Percentiles rank a stretch among this genome's conserved stretches.
phyloP scores from a whole-genome alignment of 2,329 filamentous ascomycete species.

The Apiospora hydei region DNA sequence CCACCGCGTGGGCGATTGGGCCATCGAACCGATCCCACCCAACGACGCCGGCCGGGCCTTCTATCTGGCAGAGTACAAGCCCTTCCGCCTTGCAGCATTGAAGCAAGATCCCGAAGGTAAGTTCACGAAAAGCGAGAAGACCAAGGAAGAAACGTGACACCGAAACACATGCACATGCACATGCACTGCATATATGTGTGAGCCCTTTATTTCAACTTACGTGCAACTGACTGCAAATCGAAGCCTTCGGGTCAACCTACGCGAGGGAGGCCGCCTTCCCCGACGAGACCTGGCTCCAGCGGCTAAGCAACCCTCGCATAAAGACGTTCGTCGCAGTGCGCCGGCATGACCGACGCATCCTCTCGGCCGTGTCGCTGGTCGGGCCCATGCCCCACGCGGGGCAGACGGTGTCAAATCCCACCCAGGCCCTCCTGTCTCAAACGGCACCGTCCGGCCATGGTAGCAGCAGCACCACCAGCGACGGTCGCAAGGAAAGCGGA shows the following conservation, averaged over 20 bases:
- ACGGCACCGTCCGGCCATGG: background rate
- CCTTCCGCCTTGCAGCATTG: constrained; percentile 40
- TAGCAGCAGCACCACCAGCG: background rate
- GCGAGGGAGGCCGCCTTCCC: constrained; percentile 44
- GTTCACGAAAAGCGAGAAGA: constrained; percentile 28
- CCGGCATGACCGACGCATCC: constrained; percentile 28
- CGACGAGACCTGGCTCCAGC: constrained; percentile 45
- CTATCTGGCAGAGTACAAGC: constrained; percentile 40
- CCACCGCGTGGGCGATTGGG: constrained; percentile 30
- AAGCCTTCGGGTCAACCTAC: constrained; percentile 48
- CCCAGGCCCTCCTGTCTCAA: constrained; percentile 27
- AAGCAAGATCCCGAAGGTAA: constrained; percentile 32
- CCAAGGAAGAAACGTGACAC: constrained; percentile 23
- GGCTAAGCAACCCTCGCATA: constrained; percentile 45
- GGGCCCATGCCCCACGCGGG: constrained; percentile 39
- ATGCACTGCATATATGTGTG: background rate
- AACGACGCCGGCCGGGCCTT: constrained; percentile 38
- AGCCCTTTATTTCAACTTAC: background rate
- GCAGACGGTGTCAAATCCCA: constrained; percentile 33
- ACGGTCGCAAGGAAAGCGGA: background rate
- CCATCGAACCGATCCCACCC: constrained; percentile 33
- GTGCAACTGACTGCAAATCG: background rate
- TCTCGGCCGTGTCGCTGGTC: constrained; percentile 27
- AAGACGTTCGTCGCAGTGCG: constrained; percentile 44
- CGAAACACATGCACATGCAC: background rate